Base-by-base conservation (phyloP, 2,329 filamentous ascomycete species). In the Leptographium galeiforme region DNA sequence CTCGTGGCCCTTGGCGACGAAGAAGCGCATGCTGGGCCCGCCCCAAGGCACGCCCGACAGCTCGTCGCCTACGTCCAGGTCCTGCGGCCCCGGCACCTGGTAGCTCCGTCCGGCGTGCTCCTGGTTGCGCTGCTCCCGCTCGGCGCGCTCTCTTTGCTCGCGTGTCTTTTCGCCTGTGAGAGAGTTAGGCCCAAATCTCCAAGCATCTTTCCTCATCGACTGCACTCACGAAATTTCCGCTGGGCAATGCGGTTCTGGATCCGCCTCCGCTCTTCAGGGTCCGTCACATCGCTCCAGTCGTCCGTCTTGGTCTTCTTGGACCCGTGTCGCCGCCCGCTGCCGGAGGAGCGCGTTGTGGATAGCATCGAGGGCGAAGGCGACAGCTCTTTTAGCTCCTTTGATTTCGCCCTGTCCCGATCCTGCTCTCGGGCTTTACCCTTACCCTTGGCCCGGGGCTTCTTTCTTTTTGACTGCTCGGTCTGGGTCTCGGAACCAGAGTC, bases 231-330 rank as follows among this genome's bases (percentile, higher is more conserved):
- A 60, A 87, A 89, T 61, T 87, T 87, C 59, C 85, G 75, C 62
- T 89, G 85, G 2, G 85, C 85, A 56, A 88, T 77, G 52, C 84
- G 78, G 64, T 89, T 89, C 64, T 89, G 85, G 50, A 89, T 84
- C 56, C 84, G 81, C 57, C 85, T 74, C 62, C 85, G 75, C 68
- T 87, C 82, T 56, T 81, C 81, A 0, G 83, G 82, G 60, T 89
- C 84, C 8, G 77, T 78, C 45, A 89, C 75, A 0, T 82, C 76
- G 33, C 77, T 73, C 85, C 85, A 89, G 67, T 87, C 79, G 57
- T 85, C 75, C 3, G 70, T 70, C 58, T 74, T 76, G 4, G 69
- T 68, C 57, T 74, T 76, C 57, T 71, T 76, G 6, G 50, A 45
- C 33, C 33, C 1, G 12, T 32, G 50, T 7, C 40, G 39, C 16